phyloP scores from a whole-genome alignment of 2,329 filamentous ascomycete species.

The Colletotrichum sp. region DNA sequence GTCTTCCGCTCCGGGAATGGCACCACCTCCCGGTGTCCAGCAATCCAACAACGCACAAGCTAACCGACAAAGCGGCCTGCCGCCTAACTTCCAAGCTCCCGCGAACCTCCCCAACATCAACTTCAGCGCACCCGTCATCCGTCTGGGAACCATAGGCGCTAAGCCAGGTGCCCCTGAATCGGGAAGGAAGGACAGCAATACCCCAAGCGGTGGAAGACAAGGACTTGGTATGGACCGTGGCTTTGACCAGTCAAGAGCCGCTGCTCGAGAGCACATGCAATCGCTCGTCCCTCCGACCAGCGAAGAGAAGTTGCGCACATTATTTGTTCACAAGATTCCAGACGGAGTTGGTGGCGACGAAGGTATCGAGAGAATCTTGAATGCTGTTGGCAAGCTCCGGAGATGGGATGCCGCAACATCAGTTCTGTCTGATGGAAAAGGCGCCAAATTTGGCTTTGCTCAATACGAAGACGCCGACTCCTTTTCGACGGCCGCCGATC shows the following conservation, averaged over 20 bases:
- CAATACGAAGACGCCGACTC: constrained; percentile 93
- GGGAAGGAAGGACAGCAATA: constrained; percentile 48
- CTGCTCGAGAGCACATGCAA: constrained; percentile 71
- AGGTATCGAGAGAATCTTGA: constrained; percentile 78
- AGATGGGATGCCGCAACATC: constrained; percentile 82
- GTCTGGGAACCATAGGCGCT: constrained; percentile 79
- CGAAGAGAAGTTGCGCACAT: constrained; percentile 90
- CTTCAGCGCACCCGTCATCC: constrained; percentile 95
- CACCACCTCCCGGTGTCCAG: constrained; percentile 78
- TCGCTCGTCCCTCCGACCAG: constrained; percentile 80
- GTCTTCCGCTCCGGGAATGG: constrained; percentile 80
- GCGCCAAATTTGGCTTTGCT: constrained; percentile 90
- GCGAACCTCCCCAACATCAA: constrained; percentile 97
- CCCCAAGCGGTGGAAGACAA: constrained; percentile 44
- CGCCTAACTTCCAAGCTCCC: constrained; percentile 84
- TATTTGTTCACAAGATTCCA: constrained; percentile 88
- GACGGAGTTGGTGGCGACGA: constrained; percentile 79
- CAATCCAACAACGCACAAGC: constrained; percentile 76
- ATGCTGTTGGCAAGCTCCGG: constrained; percentile 77
- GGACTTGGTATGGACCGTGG: constrained; percentile 68
- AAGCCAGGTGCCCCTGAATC: constrained; percentile 56
- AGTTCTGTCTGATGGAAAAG: constrained; percentile 70
- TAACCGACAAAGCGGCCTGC: constrained; percentile 81
- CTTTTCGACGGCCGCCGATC: constrained; percentile 81
- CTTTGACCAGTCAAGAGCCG: constrained; percentile 70